Evolutionary conservation across 805 yeast species (phyloP), one percentile per base, ranked within the genome.

Genomic region (Pichia nanzhaoensis): DNA sequence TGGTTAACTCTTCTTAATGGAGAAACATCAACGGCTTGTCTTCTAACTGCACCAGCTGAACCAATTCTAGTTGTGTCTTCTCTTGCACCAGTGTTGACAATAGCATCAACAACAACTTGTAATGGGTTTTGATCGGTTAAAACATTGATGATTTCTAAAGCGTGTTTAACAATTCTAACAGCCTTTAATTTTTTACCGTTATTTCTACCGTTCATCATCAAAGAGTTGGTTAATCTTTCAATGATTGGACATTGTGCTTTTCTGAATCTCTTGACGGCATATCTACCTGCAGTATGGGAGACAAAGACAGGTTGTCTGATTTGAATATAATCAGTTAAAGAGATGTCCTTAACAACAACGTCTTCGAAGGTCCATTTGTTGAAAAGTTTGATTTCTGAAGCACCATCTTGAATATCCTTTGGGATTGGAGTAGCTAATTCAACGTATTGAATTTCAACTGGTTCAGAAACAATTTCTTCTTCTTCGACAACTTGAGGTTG

Each of bases 141-240:
- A 61, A 93, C 90, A 82, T 83, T 71, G 75, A 93, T 82, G 81
- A 93, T 93, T 76, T 93, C 99, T 70, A 93, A 78, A 64, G 99
- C 91, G 83, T 93, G 99, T 82, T 95, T 87, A 74, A 93, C 89
- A 73, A 93, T 93, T 85, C 98, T 90, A 65, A 93, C 98, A 66
- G 99, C 99, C 86, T 91, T 90, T 75, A 95, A 87, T 81, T 93
- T 93, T 84, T 93, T 93, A 84, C 99, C 99, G 85, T 95, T 93
- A 95, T 93, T 93, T 82, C 98, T 91, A 81, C 99, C 99, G 85
- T 93, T 90, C 99, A 93, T 93, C 99, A 93, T 93, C 71, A 93
- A 81, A 57, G 99, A 85, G 91, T 93, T 91, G 77, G 98, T 91
- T 74, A 93, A 82, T 83, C 99, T 91, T 84, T 93, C 99, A 64